Evolutionary conservation across 345 rosid species (phyloP).

Genomic region (Zanthoxylum bungeanum): DNA sequence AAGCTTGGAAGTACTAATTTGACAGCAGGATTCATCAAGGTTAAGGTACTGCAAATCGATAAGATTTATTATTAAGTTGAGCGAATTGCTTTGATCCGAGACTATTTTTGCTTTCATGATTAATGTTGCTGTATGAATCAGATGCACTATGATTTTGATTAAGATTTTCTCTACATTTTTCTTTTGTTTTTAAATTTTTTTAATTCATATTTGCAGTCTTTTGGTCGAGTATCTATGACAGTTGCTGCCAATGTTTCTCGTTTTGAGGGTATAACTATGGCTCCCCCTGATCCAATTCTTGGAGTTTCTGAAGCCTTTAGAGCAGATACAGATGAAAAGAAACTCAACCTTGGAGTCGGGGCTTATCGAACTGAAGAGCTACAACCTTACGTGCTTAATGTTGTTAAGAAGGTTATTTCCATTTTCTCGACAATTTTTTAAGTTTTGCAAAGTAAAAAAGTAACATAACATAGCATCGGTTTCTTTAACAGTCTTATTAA

Average conservation of each 20-base stretch:
- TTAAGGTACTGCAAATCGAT: slow-evolving; percentile 41
- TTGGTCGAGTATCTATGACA: slow-evolving; percentile 62
- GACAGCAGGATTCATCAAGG: slow-evolving; percentile 27
- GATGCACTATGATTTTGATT: background rate
- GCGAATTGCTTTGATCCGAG: background rate
- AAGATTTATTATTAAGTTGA: background rate
- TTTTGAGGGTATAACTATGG: slow-evolving; percentile 84
- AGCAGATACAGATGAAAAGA: slow-evolving; percentile 71
- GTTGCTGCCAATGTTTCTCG: slow-evolving; percentile 66
- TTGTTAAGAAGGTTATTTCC: slow-evolving; percentile 78
- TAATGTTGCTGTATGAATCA: background rate
- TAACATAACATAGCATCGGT: no score
- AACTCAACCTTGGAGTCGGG: slow-evolving; percentile 99
- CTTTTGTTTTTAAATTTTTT: background rate
- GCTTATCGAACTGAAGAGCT: slow-evolving; percentile 94
- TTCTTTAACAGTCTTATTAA: background rate
- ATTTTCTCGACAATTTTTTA: slow-evolving; percentile 1
- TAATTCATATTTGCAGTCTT: slow-evolving; percentile 43
- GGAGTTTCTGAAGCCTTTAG: slow-evolving; percentile 95
- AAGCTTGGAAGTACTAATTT: slow-evolving; percentile 48
- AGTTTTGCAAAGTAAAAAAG: no score
- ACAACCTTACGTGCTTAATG: slow-evolving; percentile 91
- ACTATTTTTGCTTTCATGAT: background rate
- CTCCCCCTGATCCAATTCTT: slow-evolving; percentile 98
- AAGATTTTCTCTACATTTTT: background rate